phyloP scores from a whole-genome alignment of 352 stramenopile genomes.

The Aphanomyces stellatus region DNA sequence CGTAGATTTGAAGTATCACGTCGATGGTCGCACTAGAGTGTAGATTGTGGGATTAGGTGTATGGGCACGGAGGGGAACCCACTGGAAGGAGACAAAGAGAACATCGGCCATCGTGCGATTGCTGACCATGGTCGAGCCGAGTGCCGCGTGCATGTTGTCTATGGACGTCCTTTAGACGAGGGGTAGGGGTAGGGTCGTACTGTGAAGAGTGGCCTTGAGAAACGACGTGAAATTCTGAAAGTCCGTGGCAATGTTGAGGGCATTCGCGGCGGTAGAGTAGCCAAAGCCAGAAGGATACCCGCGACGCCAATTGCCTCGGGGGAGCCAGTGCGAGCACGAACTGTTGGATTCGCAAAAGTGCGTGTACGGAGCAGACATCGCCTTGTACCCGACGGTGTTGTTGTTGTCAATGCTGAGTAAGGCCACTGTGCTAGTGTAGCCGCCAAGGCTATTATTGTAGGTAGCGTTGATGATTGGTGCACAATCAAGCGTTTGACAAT shows the following conservation, averaged over 20 bases:
- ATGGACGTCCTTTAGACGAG: background rate
- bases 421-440: conserved; percentile 24
- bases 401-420: conserved; percentile 28
- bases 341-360: conserved; percentile 45
- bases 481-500: conserved; percentile 35
- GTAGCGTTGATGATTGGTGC: conserved; percentile 49
- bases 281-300: conserved; percentile 47
- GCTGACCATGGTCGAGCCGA: background rate
- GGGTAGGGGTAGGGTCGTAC: background rate
- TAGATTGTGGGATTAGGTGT: background rate
- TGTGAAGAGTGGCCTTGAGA: conserved; percentile 12
- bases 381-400: conserved; percentile 21
- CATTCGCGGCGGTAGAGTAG: conserved; percentile 33
- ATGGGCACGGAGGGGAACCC: background rate
- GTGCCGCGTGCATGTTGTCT: conserved; percentile 16
- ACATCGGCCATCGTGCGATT: conserved; percentile 11
- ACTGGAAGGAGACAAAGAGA: conserved; percentile 14
- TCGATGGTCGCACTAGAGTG: conserved; percentile 1
- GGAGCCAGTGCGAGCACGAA: conserved; percentile 42
- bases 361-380: conserved; percentile 22
- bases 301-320: conserved; percentile 38
- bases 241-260: conserved; percentile 21
- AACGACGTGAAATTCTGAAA: conserved; percentile 14
- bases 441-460: conserved; percentile 62
- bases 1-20: conserved; percentile 18